Percentiles rank a stretch among this genome's conserved stretches.
Evolutionary conservation across 192 early-diverging fungal species (phyloP).

Genomic region (Coemansia sp.): DNA sequence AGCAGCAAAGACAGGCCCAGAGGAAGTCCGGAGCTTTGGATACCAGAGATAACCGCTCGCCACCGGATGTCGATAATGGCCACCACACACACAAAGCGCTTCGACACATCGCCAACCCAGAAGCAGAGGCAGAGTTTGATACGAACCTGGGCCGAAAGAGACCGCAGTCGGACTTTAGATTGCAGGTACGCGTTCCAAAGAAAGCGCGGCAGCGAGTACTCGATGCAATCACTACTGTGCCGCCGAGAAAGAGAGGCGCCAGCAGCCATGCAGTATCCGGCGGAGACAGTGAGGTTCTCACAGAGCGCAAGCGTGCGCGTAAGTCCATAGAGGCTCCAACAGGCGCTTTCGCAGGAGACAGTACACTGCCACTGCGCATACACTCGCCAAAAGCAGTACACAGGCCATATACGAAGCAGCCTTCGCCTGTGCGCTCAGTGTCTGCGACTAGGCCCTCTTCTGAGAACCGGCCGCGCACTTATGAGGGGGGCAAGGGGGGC

Average conservation of each 20-base stretch:
- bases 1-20: conserved; percentile 1
- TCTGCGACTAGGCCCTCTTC: not conserved
- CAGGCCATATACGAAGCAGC: not conserved
- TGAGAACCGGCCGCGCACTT: not conserved
- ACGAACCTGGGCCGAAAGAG: conserved; percentile 13
- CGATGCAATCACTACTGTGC: conserved; percentile 15
- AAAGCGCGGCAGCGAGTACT: conserved; percentile 28
- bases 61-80: not conserved
- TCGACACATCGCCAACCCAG: not conserved
- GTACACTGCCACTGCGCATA: not conserved
- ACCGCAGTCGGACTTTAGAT: conserved; percentile 7
- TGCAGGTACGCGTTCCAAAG: conserved; percentile 38
- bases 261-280: not conserved
- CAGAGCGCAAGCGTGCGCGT: conserved; percentile 17
- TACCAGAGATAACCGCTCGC: not conserved
- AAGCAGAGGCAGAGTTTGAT: not conserved
- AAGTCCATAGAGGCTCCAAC: conserved; percentile 1
- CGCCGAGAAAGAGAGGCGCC: conserved; percentile 9
- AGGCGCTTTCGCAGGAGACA: not conserved
- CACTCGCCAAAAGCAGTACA: not conserved
- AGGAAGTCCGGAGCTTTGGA: not conserved
- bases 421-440: not conserved
- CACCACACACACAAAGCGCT: not conserved
- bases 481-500: not conserved
- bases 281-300: not conserved